Conservation (phyloP, 371 early-diverging fungal species). For the Chytridium lagenaria region DNA sequence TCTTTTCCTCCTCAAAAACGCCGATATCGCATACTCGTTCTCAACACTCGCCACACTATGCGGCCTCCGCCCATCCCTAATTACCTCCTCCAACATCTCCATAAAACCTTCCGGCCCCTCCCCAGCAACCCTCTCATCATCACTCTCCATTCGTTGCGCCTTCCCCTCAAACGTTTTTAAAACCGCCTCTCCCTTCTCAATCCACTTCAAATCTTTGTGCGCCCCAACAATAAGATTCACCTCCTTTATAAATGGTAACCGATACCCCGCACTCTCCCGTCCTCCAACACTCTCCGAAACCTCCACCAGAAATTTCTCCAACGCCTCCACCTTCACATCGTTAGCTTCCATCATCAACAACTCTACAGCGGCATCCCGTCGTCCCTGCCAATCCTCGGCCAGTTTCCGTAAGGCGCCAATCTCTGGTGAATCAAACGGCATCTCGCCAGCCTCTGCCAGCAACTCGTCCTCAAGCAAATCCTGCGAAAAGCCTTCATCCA, state of each 20-base stretch:
- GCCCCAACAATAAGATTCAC: conserved; percentile 19
- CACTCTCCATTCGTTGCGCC: no score
- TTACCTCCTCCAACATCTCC: neutral
- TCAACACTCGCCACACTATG: neutral
- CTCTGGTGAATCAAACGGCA: conserved; percentile 61
- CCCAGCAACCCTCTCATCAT: no score
- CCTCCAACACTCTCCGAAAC: neutral
- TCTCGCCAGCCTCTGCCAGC: conserved; percentile 45
- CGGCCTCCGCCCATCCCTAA: neutral
- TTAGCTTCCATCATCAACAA: neutral
- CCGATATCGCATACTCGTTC: neutral
- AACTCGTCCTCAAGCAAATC: conserved; percentile 50
- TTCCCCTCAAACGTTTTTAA: no score
- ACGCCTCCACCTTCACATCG: neutral
- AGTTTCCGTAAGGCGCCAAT: conserved; percentile 51
- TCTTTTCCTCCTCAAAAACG: conserved; percentile 5
- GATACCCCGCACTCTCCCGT: conserved; percentile 13
- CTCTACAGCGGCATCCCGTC: neutral
- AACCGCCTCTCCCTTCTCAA: neutral
- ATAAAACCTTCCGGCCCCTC: no score
- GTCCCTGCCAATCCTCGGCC: conserved; percentile 11
- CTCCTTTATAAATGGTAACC: neutral
- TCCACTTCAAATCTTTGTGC: conserved; percentile 21
- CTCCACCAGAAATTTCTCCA: neutral
- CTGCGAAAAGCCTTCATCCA: conserved; percentile 30